Evolutionary conservation across 2,329 filamentous ascomycete species (phyloP).

Genomic region (Verticillium dahliae): DNA sequence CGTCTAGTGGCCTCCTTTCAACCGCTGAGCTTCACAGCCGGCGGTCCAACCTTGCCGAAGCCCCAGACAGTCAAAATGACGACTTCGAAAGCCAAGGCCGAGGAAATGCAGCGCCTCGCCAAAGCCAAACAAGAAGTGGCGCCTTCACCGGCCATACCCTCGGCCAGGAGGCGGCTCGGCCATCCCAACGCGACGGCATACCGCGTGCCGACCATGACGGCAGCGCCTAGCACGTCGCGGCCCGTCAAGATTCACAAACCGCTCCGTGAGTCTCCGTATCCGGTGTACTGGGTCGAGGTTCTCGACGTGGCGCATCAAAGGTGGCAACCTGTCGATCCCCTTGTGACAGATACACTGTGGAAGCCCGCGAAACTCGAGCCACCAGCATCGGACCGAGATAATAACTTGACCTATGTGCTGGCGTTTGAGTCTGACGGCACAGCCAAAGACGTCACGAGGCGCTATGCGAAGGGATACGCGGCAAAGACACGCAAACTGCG

Average conservation of each 20-base stretch:
- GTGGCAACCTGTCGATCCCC: constrained; percentile 82
- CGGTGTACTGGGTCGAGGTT: constrained; percentile 91
- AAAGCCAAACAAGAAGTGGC: constrained; percentile 23
- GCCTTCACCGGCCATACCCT: constrained; percentile 23
- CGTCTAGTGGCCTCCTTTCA: constrained; percentile 89
- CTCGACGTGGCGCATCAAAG: constrained; percentile 82
- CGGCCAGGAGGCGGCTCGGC: constrained; percentile 41
- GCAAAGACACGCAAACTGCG: constrained; percentile 79
- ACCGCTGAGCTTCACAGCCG: constrained; percentile 61
- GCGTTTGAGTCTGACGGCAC: constrained; percentile 76
- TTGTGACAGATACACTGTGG: constrained; percentile 72
- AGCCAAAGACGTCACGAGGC: constrained; percentile 76
- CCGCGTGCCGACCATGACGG: constrained; percentile 35
- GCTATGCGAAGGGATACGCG: constrained; percentile 84
- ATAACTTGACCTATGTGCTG: constrained; percentile 75
- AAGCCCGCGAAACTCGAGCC: constrained; percentile 76
- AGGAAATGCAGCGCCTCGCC: constrained; percentile 28
- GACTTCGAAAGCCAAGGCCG: constrained; percentile 20
- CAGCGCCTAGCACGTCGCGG: constrained; percentile 26
- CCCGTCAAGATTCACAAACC: constrained; percentile 26
- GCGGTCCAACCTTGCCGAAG: constrained; percentile 41
- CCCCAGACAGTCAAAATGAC: constrained; percentile 23
- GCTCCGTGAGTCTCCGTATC: constrained; percentile 66
- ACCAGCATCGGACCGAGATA: constrained; percentile 68
- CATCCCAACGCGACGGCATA: constrained; percentile 50